phyloP scores from a whole-genome alignment of 352 stramenopile species.

The Hyaloperonospora brassicae region DNA sequence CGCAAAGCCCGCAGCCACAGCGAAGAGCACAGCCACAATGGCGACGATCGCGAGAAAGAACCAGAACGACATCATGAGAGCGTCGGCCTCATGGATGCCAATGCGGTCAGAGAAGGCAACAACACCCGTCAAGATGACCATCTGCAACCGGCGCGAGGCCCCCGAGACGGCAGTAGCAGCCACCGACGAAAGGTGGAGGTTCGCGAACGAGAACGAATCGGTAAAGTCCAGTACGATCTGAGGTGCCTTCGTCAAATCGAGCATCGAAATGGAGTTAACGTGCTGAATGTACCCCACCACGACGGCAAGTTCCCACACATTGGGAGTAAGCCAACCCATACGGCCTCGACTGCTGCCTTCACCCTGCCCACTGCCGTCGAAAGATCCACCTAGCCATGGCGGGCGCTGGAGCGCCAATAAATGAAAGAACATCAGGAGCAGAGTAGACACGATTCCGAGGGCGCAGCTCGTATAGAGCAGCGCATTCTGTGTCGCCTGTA shows the following conservation, averaged over 20 bases:
- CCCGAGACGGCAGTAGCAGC: constrained; percentile 26
- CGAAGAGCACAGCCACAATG: constrained; percentile 35
- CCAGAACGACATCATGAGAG: constrained; percentile 31
- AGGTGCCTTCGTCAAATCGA: constrained; percentile 66
- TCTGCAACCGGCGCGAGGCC: constrained; percentile 32
- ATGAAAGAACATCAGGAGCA: constrained; percentile 54
- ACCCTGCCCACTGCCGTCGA: constrained; percentile 10
- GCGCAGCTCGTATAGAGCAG: constrained; percentile 42
- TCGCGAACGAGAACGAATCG: constrained; percentile 68
- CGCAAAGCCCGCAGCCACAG: constrained; percentile 17
- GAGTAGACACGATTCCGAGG: constrained; percentile 36
- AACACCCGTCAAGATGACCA: constrained; percentile 56
- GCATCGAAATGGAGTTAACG: constrained; percentile 59
- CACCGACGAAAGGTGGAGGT: constrained; percentile 42
- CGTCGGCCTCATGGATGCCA: constrained; percentile 43
- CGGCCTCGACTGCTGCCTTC: constrained; percentile 13
- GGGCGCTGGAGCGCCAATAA: constrained; percentile 40
- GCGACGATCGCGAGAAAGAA: constrained; percentile 41
- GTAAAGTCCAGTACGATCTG: constrained; percentile 68
- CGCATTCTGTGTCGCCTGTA: constrained; percentile 38
- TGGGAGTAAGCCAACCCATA: constrained; percentile 43
- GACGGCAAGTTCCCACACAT: constrained; percentile 58
- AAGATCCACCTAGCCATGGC: constrained; percentile 28
- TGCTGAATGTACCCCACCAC: constrained; percentile 66
- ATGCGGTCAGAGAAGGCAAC: constrained; percentile 64